Evolutionary conservation across 2,329 filamentous ascomycete species (phyloP).

Genomic region (Lasiodiplodia hormozganensis): DNA sequence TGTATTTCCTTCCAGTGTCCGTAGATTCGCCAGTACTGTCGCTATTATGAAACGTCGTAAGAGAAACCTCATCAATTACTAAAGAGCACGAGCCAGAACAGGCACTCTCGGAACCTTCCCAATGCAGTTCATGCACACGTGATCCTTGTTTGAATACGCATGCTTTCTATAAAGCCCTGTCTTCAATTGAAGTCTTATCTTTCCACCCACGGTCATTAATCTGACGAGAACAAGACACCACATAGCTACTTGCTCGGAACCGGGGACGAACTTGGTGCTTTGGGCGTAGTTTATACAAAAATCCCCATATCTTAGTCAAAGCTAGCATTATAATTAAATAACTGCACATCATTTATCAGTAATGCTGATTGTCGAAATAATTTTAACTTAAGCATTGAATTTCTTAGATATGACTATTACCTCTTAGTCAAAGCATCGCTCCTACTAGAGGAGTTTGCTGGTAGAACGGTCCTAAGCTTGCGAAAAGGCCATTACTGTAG

Average conservation of each 20-base stretch:
- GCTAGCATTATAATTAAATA: not conserved
- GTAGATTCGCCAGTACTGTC: not conserved
- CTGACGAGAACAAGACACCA: too few species aligned
- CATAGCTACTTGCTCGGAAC: too few species aligned
- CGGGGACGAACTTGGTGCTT: too few species aligned
- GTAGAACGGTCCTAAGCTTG: not conserved
- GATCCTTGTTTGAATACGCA: not conserved
- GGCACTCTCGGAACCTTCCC: not conserved
- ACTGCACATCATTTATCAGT: not conserved
- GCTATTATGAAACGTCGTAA: not conserved
- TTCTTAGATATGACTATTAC: not conserved
- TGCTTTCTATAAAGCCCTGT: not conserved
- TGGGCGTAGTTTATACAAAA: too few species aligned
- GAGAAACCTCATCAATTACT: not conserved
- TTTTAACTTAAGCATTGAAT: too few species aligned
- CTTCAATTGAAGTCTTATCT: not conserved
- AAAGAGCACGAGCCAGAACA: not conserved
- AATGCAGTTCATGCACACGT: not conserved
- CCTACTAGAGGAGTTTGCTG: not conserved
- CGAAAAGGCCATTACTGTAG: not conserved
- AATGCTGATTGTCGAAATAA: too few species aligned
- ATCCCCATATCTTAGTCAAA: too few species aligned
- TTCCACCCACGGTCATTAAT: too few species aligned
- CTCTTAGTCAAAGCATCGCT: rapidly evolving
- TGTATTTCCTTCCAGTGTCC: too few species aligned